Base-by-base conservation (phyloP, 768 basidiomycete species). In the Tremella fuciformis region DNA sequence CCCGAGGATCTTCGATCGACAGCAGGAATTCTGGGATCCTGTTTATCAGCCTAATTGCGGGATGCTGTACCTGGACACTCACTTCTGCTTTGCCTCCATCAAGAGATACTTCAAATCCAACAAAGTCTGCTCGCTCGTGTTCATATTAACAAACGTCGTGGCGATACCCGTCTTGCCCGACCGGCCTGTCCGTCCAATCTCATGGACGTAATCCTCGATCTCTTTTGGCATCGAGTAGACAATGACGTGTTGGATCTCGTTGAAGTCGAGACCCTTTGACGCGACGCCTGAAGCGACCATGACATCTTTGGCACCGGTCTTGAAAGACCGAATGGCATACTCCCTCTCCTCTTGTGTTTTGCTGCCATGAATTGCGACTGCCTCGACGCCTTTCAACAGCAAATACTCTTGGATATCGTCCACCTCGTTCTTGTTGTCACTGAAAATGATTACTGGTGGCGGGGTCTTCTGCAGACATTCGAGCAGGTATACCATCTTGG, bases 261-360 rank as follows among this genome's bases (percentile, higher is more conserved):
- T 92, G 79, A 99, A 99, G 78, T 99, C 96, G 60, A 99, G 84
- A 25, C 96, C 96, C 77, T 99, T 98, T 39, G 91, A 96, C 0
- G 94, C 96, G 24, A 99, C 91, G 26, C 93, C 87, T 2, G 93
- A 97, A 2, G 96, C 96, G 26, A 99, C 96, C 96, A 98, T 98
- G 49, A 98, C 94, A 76, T 99, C 96, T 74, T 99, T 99, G 41
- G 86, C 89, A 24, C 96, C 96, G 1, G 88, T 85, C 75, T 98
- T 98, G 82, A 99, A 99, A 0, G 96, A 88, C 74, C 89, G 91
- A 79, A 99, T 98, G 49, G 96, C 96, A 70, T 97, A 99, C 77
- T 98, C 94, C 6, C 96, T 89, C 78, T 98, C 96, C 80, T 99
- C 96, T 78, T 97, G 96, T 93, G 94, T 85, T 78, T 99, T 99